phyloP scores from a whole-genome alignment of 2,329 filamentous ascomycete species.

The Xylariomycetidae sp. region DNA sequence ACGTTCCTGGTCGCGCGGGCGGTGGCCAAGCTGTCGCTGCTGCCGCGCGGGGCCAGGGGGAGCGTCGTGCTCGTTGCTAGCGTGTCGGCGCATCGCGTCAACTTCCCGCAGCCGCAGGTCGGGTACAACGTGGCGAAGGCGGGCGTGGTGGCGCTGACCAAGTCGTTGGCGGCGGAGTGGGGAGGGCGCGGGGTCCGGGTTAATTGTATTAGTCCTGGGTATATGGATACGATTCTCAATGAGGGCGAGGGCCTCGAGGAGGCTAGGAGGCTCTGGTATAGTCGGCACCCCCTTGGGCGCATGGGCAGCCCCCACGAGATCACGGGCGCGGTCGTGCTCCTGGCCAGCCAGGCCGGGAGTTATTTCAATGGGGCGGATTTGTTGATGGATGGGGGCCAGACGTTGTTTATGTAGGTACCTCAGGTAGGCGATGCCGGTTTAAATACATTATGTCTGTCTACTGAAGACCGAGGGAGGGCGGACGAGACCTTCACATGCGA shows the following conservation, averaged over 20 bases:
- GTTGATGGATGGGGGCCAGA: conserved; percentile 53
- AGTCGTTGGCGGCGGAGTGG: conserved; percentile 67
- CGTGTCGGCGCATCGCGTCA: conserved; percentile 63
- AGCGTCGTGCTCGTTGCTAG: conserved; percentile 61
- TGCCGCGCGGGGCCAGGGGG: conserved; percentile 42
- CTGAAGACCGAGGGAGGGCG: too few species aligned
- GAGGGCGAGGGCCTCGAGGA: conserved; percentile 53
- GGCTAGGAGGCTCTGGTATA: conserved; percentile 49
- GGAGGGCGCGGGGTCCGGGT: conserved; percentile 66
- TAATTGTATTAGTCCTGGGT: conserved; percentile 66
- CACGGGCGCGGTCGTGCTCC: conserved; percentile 54
- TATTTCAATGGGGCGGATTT: conserved; percentile 67
- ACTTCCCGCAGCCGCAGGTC: conserved; percentile 66
- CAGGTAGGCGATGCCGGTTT: conserved; percentile 3
- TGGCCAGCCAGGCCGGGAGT: conserved; percentile 53
- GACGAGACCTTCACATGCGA: conserved; percentile 4
- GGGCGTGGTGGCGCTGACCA: conserved; percentile 56
- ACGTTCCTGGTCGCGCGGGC: conserved; percentile 66
- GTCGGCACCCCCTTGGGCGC: conserved; percentile 55
- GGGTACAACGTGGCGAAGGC: conserved; percentile 71
- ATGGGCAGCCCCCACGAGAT: conserved; percentile 61
- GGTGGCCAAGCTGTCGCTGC: conserved; percentile 36
- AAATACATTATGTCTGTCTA: too few species aligned
- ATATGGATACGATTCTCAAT: conserved; percentile 73
- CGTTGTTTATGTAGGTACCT: conserved; percentile 26